Base-by-base conservation (phyloP, 768 basidiomycete species). In the Suillus sp. region DNA sequence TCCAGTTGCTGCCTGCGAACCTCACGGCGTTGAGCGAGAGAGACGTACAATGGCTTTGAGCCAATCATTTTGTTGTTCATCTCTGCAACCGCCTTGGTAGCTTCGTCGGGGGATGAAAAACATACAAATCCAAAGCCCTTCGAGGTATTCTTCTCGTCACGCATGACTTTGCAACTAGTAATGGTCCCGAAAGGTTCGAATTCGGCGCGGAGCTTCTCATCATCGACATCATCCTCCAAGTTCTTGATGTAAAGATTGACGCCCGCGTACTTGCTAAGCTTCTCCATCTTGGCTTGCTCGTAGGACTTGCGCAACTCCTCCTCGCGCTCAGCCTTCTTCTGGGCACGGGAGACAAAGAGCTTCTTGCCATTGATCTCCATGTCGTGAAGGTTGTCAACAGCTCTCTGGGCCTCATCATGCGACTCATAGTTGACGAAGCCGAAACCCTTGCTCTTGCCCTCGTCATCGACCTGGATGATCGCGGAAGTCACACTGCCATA, bases 1-100 rank as follows among this genome's bases (percentile, higher is more conserved):
- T 99, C 97, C 70, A 99, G 86, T 77, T 99, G 96, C 78, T 99
- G 96, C 73, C 96, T 88, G 76, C 97, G 93, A 72, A 97, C 93
- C 74, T 99, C 97, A 66, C 95, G 95, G 68, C 96, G 94, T 77
- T 99, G 97, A 69, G 97, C 97, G 68, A 99, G 89, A 47, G 96
- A 96, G 75, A 99, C 97, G 74, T 99, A 99, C 71, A 99, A 87
- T 60, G 97, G 97, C 81, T 99, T 99, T 68, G 90, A 87, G 66
- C 96, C 96, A 72, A 99, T 93, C 90, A 99, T 99, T 83, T 96
- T 96, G 87, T 97, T 98, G 86, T 99, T 99, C 95, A 99, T 97
- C 83, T 99, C 97, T 61, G 95, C 93, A 64, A 99, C 95, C 65
- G 97, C 97, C 83, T 99, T 99, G 73, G 95, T 98, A 27, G 97